Evolutionary conservation across 2,329 filamentous ascomycete genomes (phyloP).

Genomic region (Cladosporium sp.): DNA sequence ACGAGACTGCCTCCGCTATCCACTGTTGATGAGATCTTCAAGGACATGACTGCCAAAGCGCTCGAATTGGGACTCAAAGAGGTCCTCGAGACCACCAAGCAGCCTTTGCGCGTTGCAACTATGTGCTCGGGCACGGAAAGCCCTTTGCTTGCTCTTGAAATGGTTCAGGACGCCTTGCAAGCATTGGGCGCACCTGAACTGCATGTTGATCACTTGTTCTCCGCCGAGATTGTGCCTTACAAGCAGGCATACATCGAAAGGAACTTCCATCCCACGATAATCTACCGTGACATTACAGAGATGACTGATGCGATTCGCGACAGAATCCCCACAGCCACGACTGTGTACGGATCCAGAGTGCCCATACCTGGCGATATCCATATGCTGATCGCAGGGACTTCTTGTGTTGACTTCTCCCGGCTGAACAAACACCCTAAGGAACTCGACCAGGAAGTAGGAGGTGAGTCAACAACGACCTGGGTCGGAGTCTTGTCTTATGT

Average conservation of each 20-base stretch:
- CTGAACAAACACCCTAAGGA: constrained; percentile 57
- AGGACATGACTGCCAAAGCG: constrained; percentile 42
- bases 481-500: constrained; percentile 57
- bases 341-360: constrained; percentile 60
- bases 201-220: constrained; percentile 39
- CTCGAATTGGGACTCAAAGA: constrained; percentile 31
- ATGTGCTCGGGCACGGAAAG: constrained; percentile 77
- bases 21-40: constrained; percentile 48
- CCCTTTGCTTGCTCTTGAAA: constrained; percentile 62
- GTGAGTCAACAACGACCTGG: constrained; percentile 65
- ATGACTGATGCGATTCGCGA: constrained; percentile 27
- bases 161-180: constrained; percentile 44
- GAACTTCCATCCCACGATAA: constrained; percentile 40
- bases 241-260: constrained; percentile 48
- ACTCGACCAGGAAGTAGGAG: constrained; percentile 44
- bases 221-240: constrained; percentile 42
- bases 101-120: constrained; percentile 57
- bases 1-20: constrained; percentile 42
- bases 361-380: constrained; percentile 57
- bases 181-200: constrained; percentile 17
- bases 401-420: constrained; percentile 69
- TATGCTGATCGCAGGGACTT: constrained; percentile 67
- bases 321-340: constrained; percentile 41
- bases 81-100: constrained; percentile 33
- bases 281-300: constrained; percentile 44